Base-by-base conservation (phyloP, 1,139 yeast species). In the Suzukiozyma palmioleophila region DNA sequence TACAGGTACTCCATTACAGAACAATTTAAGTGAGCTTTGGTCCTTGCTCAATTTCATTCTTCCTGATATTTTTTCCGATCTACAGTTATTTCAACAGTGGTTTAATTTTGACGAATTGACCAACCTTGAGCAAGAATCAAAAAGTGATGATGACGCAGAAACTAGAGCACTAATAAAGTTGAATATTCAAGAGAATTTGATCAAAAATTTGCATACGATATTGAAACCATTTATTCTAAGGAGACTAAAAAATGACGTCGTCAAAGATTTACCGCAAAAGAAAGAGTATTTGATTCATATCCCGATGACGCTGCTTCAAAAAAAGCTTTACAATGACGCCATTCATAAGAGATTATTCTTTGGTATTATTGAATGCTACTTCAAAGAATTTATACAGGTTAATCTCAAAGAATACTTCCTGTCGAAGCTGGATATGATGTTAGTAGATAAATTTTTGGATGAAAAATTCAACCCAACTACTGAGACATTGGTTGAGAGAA, bases 1-100 rank as follows among this genome's bases (percentile, higher is more conserved):
- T 12, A 90, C 97, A 0, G 97, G 97, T 13, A 90, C 98, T 0
- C 97, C 98, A 0, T 65, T 90, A 36, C 98, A 90, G 57, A 90
- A 90, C 56, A 90, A 89, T 54, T 65, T 90, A 41, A 77, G 83
- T 38, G 98, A 90, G 59, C 65, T 90, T 32, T 90, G 97, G 97
- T 84, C 96, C 0, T 66, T 90, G 43, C 67, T 90, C 41, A 90
- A 92, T 55, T 90, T 90, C 53, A 82, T 90, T 33, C 65, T 92
- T 39, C 97, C 98, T 0, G 96, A 90, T 53, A 84, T 92, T 29
- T 92, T 92, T 59, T 86, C 87, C 37, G 97, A 92, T 59, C 72
- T 89, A 44, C 92, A 84, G 39, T 71, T 88, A 35, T 92, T 92
- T 56, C 95, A 89, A 56, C 85, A 83, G 53, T 92, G 97, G 96